Base-by-base conservation (phyloP, 768 basidiomycete genomes). In the Brasilioporus rufonigricans region DNA sequence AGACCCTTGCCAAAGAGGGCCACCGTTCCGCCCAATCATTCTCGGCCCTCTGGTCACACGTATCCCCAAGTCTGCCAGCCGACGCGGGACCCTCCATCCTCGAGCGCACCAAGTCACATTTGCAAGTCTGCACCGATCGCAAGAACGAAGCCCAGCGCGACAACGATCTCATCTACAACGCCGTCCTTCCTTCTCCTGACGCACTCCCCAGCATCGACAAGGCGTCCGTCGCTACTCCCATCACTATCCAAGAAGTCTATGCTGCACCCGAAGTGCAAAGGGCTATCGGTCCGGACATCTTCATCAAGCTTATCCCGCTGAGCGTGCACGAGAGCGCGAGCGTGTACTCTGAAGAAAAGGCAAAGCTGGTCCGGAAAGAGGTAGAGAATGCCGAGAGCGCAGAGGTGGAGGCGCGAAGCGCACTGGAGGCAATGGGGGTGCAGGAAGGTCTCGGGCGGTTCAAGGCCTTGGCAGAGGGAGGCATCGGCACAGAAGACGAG, bases 331-430 rank as follows among this genome's bases (percentile, higher is more conserved):
- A 98, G 73, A 91, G 90, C 59, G 96, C 96, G 14, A 91, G 88
- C 55, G 86, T 99, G 14, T 99, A 99, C 71, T 96, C 93, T 1
- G 97, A 99, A 71, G 97, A 99, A 74, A 98, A 98, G 75, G 97
- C 96, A 21, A 98, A 99, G 71, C 67, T 91, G 26, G 93, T 94
- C 9, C 80, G 97, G 38, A 83, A 78, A 6, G 94, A 98, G 69
- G 90, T 89, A 9, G 96, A 98, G 76, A 83, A 85, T 49, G 87
- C 85, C 0, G 95, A 98, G 58, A 75, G 82, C 23, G 86, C 89
- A 0, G 93, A 97, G 65, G 87, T 79, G 6, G 91, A 95, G 69
- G 81, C 82, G 32, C 76, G 83, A 59, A 89, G 89, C 44, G 84
- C 85, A 23, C 69, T 98, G 48, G 94, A 96, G 45, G 84, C 85